phyloP scores from a whole-genome alignment of 2,329 filamentous ascomycete genomes.

The Colletotrichum sp. region DNA sequence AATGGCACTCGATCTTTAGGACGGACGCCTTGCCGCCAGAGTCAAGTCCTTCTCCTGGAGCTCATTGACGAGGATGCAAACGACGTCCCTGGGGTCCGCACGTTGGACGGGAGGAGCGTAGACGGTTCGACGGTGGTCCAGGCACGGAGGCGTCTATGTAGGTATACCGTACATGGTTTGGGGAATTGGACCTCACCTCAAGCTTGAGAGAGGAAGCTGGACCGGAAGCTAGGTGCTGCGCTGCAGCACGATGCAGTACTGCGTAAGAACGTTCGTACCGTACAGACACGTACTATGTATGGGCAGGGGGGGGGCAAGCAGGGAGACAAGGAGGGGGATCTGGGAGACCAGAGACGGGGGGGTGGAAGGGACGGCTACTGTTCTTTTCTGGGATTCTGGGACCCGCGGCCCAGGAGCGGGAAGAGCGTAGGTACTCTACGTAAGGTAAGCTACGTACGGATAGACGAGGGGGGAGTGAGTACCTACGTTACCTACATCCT shows the following conservation, averaged over 20 bases:
- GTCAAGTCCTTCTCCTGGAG: not conserved
- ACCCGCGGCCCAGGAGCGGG: not conserved
- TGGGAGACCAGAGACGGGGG: not conserved
- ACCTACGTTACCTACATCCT: no score
- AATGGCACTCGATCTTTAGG: not conserved
- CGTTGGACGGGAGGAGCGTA: not conserved
- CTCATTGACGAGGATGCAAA: not conserved
- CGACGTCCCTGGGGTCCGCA: not conserved
- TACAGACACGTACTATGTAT: not conserved
- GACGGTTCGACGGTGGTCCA: not conserved
- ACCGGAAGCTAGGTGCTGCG: not conserved
- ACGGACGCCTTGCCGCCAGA: not conserved
- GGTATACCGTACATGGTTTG: not conserved
- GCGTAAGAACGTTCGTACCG: not conserved
- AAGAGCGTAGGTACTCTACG: not conserved
- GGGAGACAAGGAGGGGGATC: not conserved
- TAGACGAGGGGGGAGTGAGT: not conserved
- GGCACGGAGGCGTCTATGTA: not conserved
- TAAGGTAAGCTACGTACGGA: not conserved
- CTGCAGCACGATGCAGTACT: not conserved
- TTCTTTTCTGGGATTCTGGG: not conserved
- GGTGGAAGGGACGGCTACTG: not conserved
- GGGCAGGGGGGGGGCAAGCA: not conserved
- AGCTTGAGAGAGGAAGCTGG: not conserved
- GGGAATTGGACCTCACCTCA: not conserved